Base-by-base conservation (phyloP, 441 rosid species). In the Corymbia calophylla region DNA sequence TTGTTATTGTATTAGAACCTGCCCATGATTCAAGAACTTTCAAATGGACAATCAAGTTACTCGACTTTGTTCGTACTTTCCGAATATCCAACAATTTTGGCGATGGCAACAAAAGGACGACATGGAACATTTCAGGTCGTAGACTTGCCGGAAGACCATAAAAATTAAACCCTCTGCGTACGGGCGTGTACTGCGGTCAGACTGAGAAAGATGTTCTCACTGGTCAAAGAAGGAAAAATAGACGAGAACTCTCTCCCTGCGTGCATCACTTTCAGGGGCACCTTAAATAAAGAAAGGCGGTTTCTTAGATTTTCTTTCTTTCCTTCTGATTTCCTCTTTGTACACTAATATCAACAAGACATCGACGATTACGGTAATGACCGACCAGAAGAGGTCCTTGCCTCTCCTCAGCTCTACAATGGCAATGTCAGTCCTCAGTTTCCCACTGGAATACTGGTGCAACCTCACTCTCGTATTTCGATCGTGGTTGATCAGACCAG, bases 401-500 rank as follows among this genome's bases (percentile, higher is more conserved):
- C 23, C 9, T 44, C 51, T 77, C 51, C 18, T 77, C 84, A 77
- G 25, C 25, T 25, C 29, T 5, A 21, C 70, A 86, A 64, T 87
- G 27, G 66, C 89, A 35, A 15, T 29, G 16, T 73, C 21, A 89
- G 87, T 53, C 92, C 90, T 87, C 88, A 55, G 55, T 6, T 29
- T 14, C 91, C 88, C 15, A 32, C 90, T 4, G 18, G 56, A 53
- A 55, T 89, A 2, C 12, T 49, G 7, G 90, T 86, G 31, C 35
- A 62, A 35, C 91, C 66, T 14, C 88, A 89, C 7, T 60, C 93
- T 0, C 89, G 93, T 82, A 90, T 95, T 39, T 48, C 90, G 8
- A 23, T 70, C 35, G 80, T 92, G 47, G 82, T 88, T 55, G 70
- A 89, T 44, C 94, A 93, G 87, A 95, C 97, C 89, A 92, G 89